Conservation (phyloP, 345 rosid genomes). For the Orychophragmus violaceus region DNA sequence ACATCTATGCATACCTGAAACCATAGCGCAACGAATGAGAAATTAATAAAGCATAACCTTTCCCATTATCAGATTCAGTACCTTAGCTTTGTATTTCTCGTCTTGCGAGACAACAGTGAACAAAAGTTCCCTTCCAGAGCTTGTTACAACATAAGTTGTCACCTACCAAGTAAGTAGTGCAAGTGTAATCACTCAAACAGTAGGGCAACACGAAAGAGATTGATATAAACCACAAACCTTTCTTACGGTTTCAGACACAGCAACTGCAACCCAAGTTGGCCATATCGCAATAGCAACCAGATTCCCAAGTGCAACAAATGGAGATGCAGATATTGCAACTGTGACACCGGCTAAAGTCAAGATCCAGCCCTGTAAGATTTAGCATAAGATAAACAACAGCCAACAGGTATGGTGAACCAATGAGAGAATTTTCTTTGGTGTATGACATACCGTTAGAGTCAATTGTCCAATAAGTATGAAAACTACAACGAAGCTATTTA, state of each 20-base stretch:
- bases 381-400: not conserved
- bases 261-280: slow-evolving; percentile 84
- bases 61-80: slow-evolving; percentile 14
- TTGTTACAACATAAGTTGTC: slow-evolving; percentile 75
- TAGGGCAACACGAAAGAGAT: not conserved
- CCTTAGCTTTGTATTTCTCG: slow-evolving; percentile 97
- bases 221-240: slow-evolving; percentile 46
- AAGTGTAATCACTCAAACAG: not conserved
- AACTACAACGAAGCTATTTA: slow-evolving; percentile 87
- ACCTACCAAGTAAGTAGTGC: slow-evolving; percentile 39
- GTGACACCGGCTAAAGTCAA: slow-evolving; percentile 82
- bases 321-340: slow-evolving; percentile 71
- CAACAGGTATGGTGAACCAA: not conserved
- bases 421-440: not conserved
- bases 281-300: slow-evolving; percentile 72
- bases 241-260: slow-evolving; percentile 76
- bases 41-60: slow-evolving; percentile 3
- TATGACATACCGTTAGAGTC: slow-evolving; percentile 59
- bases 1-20: slow-evolving; percentile 84
- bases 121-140: slow-evolving; percentile 89
- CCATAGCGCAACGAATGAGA: not conserved
- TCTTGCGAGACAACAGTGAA: slow-evolving; percentile 90
- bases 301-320: slow-evolving; percentile 61
- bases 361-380: slow-evolving; percentile 59
- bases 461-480: slow-evolving; percentile 92